Conservation (phyloP, 768 basidiomycete species). For the Boletus fagicola region DNA sequence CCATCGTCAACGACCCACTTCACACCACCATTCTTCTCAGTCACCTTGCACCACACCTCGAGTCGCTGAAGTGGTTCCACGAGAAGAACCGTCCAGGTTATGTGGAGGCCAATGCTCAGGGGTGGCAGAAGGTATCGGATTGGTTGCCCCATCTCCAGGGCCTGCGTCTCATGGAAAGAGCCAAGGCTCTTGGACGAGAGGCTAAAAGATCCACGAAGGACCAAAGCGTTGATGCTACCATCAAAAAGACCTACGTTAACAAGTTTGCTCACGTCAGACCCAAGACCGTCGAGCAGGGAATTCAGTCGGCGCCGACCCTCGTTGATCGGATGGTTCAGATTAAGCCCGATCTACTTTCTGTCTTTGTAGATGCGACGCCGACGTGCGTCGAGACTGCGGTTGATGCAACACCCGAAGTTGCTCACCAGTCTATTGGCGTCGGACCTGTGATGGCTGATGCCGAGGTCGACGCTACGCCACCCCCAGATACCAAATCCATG, state of each 20-base stretch:
- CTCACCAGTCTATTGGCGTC: conserved; percentile 35
- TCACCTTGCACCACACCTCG: conserved; percentile 71
- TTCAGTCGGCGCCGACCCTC: conserved; percentile 39
- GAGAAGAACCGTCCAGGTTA: conserved; percentile 73
- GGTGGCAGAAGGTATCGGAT: conserved; percentile 69
- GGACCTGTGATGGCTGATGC: conserved; percentile 27
- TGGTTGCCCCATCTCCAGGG: conserved; percentile 71
- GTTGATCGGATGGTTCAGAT: conserved; percentile 41
- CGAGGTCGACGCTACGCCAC: conserved; percentile 35
- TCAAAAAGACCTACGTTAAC: conserved; percentile 38
- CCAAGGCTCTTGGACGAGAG: conserved; percentile 34
- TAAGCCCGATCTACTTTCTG: conserved; percentile 37
- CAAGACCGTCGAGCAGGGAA: conserved; percentile 32
- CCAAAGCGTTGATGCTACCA: conserved; percentile 53
- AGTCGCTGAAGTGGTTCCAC: conserved; percentile 72
- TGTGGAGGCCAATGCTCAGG: conserved; percentile 61
- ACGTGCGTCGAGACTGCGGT: conserved; percentile 43
- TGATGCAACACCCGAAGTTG: conserved; percentile 40
- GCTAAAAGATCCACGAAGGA: conserved; percentile 30
- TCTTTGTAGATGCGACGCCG: conserved; percentile 55
- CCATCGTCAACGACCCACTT: conserved; percentile 67
- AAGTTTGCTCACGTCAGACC: conserved; percentile 43
- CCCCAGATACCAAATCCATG: conserved; percentile 19
- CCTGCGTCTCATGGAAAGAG: conserved; percentile 61
- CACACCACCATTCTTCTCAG: conserved; percentile 70